Percentiles rank a stretch among this genome's conserved stretches.
These are phyloP conservation scores for Oryza punctata DNA, from an alignment of 176 grass and related monocot genomes.

Conservation along the genomic window DNA sequence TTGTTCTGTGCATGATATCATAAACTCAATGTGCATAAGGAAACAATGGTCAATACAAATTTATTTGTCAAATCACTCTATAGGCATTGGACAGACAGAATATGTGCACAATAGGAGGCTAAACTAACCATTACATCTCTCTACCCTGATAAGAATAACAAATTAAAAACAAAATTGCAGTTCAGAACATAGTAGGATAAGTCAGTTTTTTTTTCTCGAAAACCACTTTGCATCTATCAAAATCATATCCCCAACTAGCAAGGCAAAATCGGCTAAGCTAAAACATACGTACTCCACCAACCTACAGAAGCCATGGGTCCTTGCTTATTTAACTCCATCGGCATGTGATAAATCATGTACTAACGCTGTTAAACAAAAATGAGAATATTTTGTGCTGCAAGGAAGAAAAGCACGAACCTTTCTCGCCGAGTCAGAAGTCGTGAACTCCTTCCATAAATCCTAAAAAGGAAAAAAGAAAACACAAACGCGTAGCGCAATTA, in stretches of 20 bases:
- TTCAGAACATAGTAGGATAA: not conserved
- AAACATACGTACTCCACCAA: not conserved
- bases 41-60: not conserved
- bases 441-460: conserved; percentile 89
- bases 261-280: not conserved
- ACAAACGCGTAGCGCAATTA: not conserved
- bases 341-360: not conserved
- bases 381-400: not conserved
- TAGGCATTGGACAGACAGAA: not conserved
- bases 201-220: not conserved
- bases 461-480: conserved; percentile 34
- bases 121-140: not conserved
- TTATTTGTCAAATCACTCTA: not conserved
- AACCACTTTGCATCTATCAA: not conserved
- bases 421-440: conserved; percentile 62
- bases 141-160: not conserved
- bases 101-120: not conserved
- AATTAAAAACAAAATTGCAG: not conserved
- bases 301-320: not conserved
- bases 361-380: not conserved
- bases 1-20: not conserved
- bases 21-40: not conserved
- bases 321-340: not conserved
- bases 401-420: conserved; percentile 48
- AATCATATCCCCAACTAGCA: not conserved